Percentiles rank a stretch among this genome's conserved stretches.
phyloP scores from a whole-genome alignment of 805 yeast genomes.

The Alloascoidea hylecoeti region DNA sequence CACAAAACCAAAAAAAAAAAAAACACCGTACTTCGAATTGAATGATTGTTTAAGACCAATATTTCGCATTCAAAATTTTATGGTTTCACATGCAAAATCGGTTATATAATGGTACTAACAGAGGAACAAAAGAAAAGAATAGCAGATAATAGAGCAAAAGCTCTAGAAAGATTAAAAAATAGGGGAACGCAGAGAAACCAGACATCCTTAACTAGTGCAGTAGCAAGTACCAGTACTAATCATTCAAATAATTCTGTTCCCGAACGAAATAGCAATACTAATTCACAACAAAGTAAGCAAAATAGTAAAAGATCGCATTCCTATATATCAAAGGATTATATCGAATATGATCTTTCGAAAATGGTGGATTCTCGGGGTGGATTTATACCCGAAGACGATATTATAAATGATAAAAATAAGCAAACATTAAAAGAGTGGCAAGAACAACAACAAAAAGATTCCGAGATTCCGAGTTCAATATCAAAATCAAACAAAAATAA shows the following conservation, averaged over 20 bases:
- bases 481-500: conserved; percentile 62
- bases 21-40: too few species aligned
- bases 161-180: background rate
- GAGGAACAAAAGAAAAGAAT: background rate
- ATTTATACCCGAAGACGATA: conserved; percentile 36
- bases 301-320: background rate
- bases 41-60: too few species aligned
- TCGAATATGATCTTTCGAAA: conserved; percentile 54
- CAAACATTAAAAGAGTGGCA: conserved; percentile 39
- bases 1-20: too few species aligned
- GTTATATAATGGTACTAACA: background rate
- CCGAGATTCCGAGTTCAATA: conserved; percentile 59
- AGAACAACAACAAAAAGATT: conserved; percentile 25
- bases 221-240: background rate
- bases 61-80: too few species aligned
- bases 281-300: too few species aligned
- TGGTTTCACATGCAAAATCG: too few species aligned
- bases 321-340: conserved; percentile 14
- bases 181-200: background rate
- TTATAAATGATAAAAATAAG: conserved; percentile 10
- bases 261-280: too few species aligned
- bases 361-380: conserved; percentile 88
- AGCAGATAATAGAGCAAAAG: background rate
- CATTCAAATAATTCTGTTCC: too few species aligned
- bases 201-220: background rate